These are phyloP conservation scores for Diaporthe citrichinensis DNA, from an alignment of 2,329 filamentous ascomycete genomes.

Conservation along the genomic window DNA sequence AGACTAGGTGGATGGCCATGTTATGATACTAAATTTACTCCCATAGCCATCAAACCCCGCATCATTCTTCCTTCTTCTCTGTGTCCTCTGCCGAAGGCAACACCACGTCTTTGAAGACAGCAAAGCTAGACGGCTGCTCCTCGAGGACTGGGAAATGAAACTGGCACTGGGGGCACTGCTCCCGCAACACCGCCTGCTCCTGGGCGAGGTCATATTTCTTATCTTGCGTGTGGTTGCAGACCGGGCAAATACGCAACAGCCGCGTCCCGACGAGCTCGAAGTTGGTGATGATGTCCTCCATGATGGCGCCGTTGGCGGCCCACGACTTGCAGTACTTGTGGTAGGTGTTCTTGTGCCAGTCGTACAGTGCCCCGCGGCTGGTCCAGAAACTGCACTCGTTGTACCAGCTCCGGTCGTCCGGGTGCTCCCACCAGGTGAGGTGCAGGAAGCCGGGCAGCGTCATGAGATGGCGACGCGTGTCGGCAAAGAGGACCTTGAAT, in stretches of 20 bases:
- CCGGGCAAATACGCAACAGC: constrained; percentile 24
- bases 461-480: constrained; percentile 34
- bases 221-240: constrained; percentile 33
- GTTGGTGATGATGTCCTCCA: constrained; percentile 34
- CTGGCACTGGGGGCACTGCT: constrained; percentile 31
- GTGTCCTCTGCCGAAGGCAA: not conserved
- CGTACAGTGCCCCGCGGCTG: constrained; percentile 34
- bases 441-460: constrained; percentile 35
- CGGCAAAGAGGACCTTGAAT: constrained; percentile 35
- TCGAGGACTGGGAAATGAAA: constrained; percentile 27
- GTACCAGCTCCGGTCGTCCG: constrained; percentile 34
- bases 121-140: not conserved
- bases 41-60: not conserved
- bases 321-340: constrained; percentile 36
- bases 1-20: not conserved
- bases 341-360: constrained; percentile 38
- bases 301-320: constrained; percentile 33
- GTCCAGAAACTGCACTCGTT: constrained; percentile 36
- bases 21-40: not conserved
- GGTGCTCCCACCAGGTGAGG: constrained; percentile 36
- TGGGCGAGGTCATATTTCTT: constrained; percentile 32
- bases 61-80: not conserved
- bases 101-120: constrained; percentile 1
- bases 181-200: constrained; percentile 32
- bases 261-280: constrained; percentile 33